Conservation (phyloP, 2,329 filamentous ascomycete genomes). For the Leptosphaerulina australis region DNA sequence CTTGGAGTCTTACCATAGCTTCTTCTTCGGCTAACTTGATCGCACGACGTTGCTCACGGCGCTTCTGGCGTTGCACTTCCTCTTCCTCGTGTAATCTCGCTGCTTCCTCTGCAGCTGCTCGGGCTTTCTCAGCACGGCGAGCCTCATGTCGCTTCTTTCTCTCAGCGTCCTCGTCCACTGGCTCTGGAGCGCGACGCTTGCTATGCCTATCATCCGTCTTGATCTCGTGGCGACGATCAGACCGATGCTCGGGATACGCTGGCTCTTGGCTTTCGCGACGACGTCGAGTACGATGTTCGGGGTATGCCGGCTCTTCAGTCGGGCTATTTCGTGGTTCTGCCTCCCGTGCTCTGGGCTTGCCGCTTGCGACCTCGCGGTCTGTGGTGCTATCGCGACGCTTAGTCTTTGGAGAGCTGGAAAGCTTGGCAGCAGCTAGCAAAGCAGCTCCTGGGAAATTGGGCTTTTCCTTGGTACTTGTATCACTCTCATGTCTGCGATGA, state of each 20-base stretch:
- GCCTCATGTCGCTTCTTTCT: slow-evolving; percentile 37
- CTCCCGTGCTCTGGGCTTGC: slow-evolving; percentile 32
- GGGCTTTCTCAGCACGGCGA: slow-evolving; percentile 37
- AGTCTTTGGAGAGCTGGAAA: slow-evolving; percentile 28
- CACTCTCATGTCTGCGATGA: slow-evolving; percentile 40
- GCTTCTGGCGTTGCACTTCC: slow-evolving; percentile 31
- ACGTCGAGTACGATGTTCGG: slow-evolving; percentile 36
- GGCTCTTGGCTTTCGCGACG: slow-evolving; percentile 38
- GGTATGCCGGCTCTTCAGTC: slow-evolving; percentile 36
- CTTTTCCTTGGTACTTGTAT: slow-evolving; percentile 36
- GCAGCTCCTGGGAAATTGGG: slow-evolving; percentile 27
- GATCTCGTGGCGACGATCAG: slow-evolving; percentile 36
- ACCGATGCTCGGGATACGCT: slow-evolving; percentile 36
- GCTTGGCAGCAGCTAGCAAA: slow-evolving; percentile 29
- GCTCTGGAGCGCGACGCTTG: slow-evolving; percentile 36
- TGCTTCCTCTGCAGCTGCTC: slow-evolving; percentile 35
- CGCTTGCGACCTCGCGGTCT: slow-evolving; percentile 32
- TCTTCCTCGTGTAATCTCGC: slow-evolving; percentile 31
- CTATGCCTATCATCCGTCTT: slow-evolving; percentile 36
- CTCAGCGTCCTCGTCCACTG: slow-evolving; percentile 36
- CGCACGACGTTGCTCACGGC: slow-evolving; percentile 38
- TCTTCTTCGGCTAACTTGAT: slow-evolving; percentile 34
- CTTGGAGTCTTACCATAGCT: slow-evolving; percentile 23
- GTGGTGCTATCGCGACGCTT: slow-evolving; percentile 44
- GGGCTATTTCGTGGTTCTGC: slow-evolving; percentile 18